Conservation (phyloP, 2,329 filamentous ascomycete genomes). For the Colletotrichum spinosum region DNA sequence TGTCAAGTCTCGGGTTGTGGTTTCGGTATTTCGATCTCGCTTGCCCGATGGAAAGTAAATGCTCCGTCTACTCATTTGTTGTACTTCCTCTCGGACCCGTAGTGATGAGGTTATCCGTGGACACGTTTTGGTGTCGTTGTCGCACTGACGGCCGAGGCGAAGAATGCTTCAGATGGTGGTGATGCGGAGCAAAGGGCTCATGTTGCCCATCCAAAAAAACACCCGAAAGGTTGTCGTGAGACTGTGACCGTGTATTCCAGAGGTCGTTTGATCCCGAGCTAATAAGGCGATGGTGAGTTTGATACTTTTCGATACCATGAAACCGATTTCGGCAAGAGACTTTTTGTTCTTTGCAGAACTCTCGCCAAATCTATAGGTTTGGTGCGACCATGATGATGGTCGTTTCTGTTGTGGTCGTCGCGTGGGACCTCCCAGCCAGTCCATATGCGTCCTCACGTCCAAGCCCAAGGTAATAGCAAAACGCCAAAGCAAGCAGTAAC, state of each 20-base stretch:
- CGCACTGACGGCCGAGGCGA: slow-evolving; percentile 18
- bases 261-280: slow-evolving; percentile 6
- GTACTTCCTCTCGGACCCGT: slow-evolving; percentile 7
- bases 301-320: slow-evolving; percentile 15
- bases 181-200: not conserved
- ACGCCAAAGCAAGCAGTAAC: slow-evolving; percentile 11
- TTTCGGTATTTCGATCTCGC: not conserved
- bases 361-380: slow-evolving; percentile 32
- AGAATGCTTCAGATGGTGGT: slow-evolving; percentile 4
- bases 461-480: slow-evolving; percentile 21
- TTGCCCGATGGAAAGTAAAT: not conserved
- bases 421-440: slow-evolving; percentile 1
- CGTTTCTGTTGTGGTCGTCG: slow-evolving; percentile 25
- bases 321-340: slow-evolving; percentile 26
- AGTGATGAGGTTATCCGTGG: slow-evolving; percentile 28
- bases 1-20: slow-evolving; percentile 15
- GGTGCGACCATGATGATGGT: slow-evolving; percentile 24
- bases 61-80: not conserved
- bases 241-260: slow-evolving; percentile 31
- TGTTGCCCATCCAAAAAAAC: slow-evolving; percentile 1
- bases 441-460: slow-evolving; percentile 1
- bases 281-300: slow-evolving; percentile 22
- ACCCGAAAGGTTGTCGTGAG: slow-evolving; percentile 31
- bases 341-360: slow-evolving; percentile 35
- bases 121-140: slow-evolving; percentile 14